Conservation (phyloP, 176 grass and related monocot species). For the Themeda triandra region DNA sequence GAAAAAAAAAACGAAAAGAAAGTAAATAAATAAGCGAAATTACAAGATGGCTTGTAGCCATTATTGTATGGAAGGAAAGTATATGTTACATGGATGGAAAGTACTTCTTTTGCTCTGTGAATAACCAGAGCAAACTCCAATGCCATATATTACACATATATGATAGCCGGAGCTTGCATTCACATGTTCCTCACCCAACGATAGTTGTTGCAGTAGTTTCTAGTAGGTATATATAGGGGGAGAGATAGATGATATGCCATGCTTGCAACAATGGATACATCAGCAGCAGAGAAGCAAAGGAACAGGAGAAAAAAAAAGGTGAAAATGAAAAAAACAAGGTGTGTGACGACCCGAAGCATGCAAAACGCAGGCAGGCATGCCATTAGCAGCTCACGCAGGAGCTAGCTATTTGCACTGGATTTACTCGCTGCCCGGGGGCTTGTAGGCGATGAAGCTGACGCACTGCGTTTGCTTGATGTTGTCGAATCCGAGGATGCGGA, state of each 20-base stretch:
- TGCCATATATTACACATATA: background rate
- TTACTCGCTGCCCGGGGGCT: slow-evolving; percentile 32
- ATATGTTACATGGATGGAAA: no score
- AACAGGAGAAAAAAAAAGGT: background rate
- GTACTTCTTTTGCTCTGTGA: no score
- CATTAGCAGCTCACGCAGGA: background rate
- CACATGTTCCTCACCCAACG: background rate
- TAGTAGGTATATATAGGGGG: background rate
- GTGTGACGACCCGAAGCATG: background rate
- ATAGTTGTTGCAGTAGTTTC: background rate
- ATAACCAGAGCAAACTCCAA: no score
- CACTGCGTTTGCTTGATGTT: slow-evolving; percentile 68
- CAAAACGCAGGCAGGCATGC: background rate
- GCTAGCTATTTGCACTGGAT: background rate
- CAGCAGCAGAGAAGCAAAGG: background rate
- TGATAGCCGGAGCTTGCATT: background rate
- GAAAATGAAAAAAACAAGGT: background rate
- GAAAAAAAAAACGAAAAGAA: no score
- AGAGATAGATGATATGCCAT: background rate
- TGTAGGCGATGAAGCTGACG: slow-evolving; percentile 72
- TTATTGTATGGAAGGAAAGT: no score
- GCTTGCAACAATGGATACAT: background rate
- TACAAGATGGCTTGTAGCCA: no score
- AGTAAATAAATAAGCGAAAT: no score
- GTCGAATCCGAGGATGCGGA: slow-evolving; percentile 76